Percentiles rank a stretch among this genome's conserved stretches.
Evolutionary conservation across 208 protist genomes (phyloP).

Genomic region (Blastocrithidia nonstop): DNA sequence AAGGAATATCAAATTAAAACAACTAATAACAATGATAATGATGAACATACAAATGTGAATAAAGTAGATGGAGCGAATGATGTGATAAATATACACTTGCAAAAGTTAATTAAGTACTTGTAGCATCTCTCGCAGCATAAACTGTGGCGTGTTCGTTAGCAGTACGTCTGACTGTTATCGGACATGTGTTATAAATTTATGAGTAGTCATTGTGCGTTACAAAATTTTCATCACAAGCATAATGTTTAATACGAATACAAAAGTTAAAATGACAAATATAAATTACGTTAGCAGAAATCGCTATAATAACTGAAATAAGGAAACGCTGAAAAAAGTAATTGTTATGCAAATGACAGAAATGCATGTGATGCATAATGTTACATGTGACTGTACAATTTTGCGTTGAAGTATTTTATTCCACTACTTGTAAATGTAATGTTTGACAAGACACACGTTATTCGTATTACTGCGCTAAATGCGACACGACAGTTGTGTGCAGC

Average conservation of each 20-base stretch:
- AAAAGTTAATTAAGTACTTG: conserved; percentile 30
- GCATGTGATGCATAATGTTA: conserved; percentile 41
- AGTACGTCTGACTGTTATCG: conserved; percentile 39
- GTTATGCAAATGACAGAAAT: conserved; percentile 52
- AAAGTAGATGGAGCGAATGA: too few relatives aligned
- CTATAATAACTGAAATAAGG: too few relatives aligned
- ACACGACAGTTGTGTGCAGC: neutral
- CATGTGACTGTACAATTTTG: conserved; percentile 36
- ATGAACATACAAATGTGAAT: too few relatives aligned
- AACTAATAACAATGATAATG: too few relatives aligned
- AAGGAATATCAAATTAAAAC: too few relatives aligned
- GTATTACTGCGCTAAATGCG: neutral
- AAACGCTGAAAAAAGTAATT: conserved; percentile 19
- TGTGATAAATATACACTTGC: too few relatives aligned
- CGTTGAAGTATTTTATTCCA: conserved; percentile 26
- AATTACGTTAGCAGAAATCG: too few relatives aligned
- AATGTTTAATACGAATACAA: too few relatives aligned
- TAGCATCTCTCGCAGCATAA: conserved; percentile 33
- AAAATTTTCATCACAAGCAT: too few relatives aligned
- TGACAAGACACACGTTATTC: conserved; percentile 32
- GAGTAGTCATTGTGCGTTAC: too few relatives aligned
- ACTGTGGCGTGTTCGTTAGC: conserved; percentile 58
- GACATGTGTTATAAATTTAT: conserved; percentile 23
- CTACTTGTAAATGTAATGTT: conserved; percentile 56
- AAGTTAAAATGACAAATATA: too few relatives aligned